Evolutionary conservation across 352 stramenopile species (phyloP).

Genomic region (Pythium phragmitis): DNA sequence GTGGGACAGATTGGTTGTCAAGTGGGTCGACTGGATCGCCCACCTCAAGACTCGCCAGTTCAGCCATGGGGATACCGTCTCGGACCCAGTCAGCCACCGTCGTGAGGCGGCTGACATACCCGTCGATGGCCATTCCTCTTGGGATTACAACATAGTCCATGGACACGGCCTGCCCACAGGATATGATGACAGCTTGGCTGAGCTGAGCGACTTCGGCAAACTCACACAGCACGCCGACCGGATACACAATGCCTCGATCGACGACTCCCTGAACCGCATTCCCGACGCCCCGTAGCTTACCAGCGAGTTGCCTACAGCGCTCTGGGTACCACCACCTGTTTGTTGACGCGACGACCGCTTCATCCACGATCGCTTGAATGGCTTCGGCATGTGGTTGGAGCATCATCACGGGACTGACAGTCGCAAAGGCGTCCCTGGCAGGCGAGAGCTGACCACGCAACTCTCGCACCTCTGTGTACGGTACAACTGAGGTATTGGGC

Average conservation of each 20-base stretch:
- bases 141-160: slow-evolving; percentile 7
- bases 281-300: neutral
- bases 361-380: neutral
- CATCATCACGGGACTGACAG: neutral
- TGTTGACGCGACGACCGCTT: neutral
- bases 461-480: neutral
- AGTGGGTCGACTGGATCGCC: neutral
- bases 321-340: slow-evolving; percentile 11
- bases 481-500: neutral
- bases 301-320: slow-evolving; percentile 1
- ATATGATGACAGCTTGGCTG: slow-evolving; percentile 7
- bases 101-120: neutral
- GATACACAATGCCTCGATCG: slow-evolving; percentile 2
- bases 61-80: slow-evolving; percentile 1
- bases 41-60: neutral
- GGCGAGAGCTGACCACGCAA: neutral
- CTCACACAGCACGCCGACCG: neutral
- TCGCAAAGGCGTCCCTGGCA: neutral
- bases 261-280: neutral
- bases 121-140: slow-evolving; percentile 6
- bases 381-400: neutral
- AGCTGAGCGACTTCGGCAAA: slow-evolving; percentile 6
- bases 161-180: slow-evolving; percentile 6
- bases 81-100: neutral
- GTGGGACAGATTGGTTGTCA: neutral